phyloP scores from a whole-genome alignment of 257 asterid species.

The Handroanthus guayacan region DNA sequence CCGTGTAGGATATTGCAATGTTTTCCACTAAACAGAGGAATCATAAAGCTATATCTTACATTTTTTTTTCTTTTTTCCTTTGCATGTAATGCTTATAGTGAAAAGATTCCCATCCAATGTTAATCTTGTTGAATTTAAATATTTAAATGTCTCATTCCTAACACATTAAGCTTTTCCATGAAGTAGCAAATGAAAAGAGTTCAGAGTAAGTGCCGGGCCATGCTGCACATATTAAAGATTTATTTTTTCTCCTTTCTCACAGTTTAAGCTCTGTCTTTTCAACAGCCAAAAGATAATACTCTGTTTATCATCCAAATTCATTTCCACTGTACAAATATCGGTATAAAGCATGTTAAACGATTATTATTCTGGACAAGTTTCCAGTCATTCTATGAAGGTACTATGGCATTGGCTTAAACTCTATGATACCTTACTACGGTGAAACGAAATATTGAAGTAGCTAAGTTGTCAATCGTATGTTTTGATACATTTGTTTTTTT shows the following conservation, averaged over 20 bases:
- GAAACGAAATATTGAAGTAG: not conserved
- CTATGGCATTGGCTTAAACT: no score
- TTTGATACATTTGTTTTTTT: slow-evolving; percentile 30
- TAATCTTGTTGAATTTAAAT: not conserved
- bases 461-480: slow-evolving; percentile 7
- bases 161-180: no score
- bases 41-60: not conserved
- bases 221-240: no score
- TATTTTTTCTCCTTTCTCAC: no score
- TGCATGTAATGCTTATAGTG: not conserved
- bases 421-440: no score
- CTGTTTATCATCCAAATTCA: not conserved
- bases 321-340: not conserved
- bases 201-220: no score
- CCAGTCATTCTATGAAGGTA: no score
- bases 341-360: not conserved
- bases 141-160: no score
- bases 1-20: not conserved
- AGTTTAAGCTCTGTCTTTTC: not conserved
- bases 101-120: not conserved
- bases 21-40: not conserved
- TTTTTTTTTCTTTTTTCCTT: not conserved
- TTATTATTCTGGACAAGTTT: not conserved
- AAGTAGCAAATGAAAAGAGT: no score
- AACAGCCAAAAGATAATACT: not conserved